Conservation (phyloP, 192 early-diverging fungal species). For the Coemansia sp. region DNA sequence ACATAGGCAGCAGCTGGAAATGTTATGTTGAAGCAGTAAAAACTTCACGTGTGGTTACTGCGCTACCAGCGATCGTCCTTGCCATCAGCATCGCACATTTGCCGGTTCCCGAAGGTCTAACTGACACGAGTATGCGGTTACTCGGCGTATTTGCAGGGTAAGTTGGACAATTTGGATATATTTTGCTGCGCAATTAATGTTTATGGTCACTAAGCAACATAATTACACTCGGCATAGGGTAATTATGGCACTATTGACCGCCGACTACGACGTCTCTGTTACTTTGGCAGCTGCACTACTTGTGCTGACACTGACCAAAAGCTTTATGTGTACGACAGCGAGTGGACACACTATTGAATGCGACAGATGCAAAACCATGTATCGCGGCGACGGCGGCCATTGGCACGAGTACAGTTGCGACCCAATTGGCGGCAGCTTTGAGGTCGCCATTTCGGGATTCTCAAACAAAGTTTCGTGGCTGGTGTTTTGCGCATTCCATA, state of each 20-base stretch:
- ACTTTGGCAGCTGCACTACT: conserved; percentile 58
- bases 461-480: conserved; percentile 67
- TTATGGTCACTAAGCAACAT: conserved; percentile 13
- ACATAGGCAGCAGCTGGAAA: conserved; percentile 48
- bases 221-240: conserved; percentile 12
- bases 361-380: conserved; percentile 50
- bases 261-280: conserved; percentile 56
- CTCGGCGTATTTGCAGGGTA: conserved; percentile 47
- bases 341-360: conserved; percentile 58
- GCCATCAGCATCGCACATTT: conserved; percentile 35
- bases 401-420: conserved; percentile 59
- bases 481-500: conserved; percentile 72
- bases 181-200: neutral
- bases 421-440: conserved; percentile 60
- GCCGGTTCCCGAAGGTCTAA: conserved; percentile 33
- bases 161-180: neutral
- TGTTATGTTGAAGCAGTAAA: conserved; percentile 19
- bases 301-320: conserved; percentile 58
- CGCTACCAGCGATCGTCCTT: conserved; percentile 30
- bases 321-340: conserved; percentile 60
- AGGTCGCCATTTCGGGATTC: conserved; percentile 63
- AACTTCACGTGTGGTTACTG: conserved; percentile 31
- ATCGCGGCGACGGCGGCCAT: conserved; percentile 25
- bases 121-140: conserved; percentile 43
- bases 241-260: conserved; percentile 58